Evolutionary conservation across 805 yeast genomes (phyloP), one percentile per base, ranked within the genome.

Genomic region (Teunomyces pallodes): DNA sequence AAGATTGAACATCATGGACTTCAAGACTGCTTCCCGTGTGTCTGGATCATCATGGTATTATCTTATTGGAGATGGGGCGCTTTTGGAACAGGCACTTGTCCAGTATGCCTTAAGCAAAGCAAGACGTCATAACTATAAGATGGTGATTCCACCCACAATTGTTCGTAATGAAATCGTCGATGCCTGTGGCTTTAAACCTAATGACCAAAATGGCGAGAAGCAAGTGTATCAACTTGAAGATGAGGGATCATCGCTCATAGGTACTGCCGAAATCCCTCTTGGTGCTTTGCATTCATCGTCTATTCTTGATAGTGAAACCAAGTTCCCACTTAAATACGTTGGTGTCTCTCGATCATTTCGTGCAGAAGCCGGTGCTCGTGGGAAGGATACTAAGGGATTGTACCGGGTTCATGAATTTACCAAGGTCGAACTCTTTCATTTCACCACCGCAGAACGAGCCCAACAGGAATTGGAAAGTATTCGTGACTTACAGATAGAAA

Each of bases 331-430:
- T 10, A 83, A 80, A 57, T 71, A 80, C 27, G 94, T 83, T 9
- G 99, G 97, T 0, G 75, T 90, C 1, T 86, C 95, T 46, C 75
- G 97, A 53, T 82, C 96, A 52, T 94, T 84, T 61, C 75, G 99
- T 52, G 96, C 97, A 0, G 99, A 94, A 63, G 99, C 99, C 0
- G 99, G 98, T 2, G 94, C 98, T 1, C 79, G 96, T 47, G 99
- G 99, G 1, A 81, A 81, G 54, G 97, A 90, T 55, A 90, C 97
- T 0, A 83, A 85, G 57, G 99, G 99, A 0, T 72, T 94, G 1
- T 94, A 94, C 57, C 74, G 99, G 38, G 97, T 94, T 20, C 99
- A 94, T 62, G 99, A 94, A 68, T 94, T 94, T 65, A 88, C 96
- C 9, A 94, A 94, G 64, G 96, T 94, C 1, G 99, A 94, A 63